Percentiles rank a stretch among this genome's conserved stretches.
These are phyloP conservation scores for Xenoacremonium recifei DNA, from an alignment of 2,329 filamentous ascomycete species.

Conservation along the genomic window DNA sequence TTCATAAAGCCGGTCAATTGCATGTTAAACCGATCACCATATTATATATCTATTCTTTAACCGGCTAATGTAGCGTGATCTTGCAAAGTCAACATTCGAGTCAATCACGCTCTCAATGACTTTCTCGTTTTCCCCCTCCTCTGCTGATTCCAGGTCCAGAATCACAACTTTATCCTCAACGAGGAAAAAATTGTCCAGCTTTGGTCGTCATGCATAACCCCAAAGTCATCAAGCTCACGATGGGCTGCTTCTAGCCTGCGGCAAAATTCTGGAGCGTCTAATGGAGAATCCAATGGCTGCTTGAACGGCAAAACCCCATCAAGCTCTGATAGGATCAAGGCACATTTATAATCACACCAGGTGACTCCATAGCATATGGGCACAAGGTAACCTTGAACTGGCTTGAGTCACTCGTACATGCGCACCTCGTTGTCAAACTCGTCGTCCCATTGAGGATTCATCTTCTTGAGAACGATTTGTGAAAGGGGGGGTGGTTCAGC, in stretches of 20 bases:
- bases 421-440: constrained; percentile 16
- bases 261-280: constrained; percentile 3
- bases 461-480: constrained; percentile 14
- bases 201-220: constrained; percentile 8
- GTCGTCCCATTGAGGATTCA: constrained; percentile 11
- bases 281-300: constrained; percentile 2
- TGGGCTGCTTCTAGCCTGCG: not conserved
- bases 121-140: not conserved
- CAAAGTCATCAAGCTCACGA: constrained; percentile 1
- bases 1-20: too few relatives aligned
- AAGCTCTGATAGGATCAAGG: constrained; percentile 12
- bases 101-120: not conserved
- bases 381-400: constrained; percentile 11
- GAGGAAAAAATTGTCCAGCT: constrained; percentile 12
- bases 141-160: constrained; percentile 8
- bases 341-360: constrained; percentile 7
- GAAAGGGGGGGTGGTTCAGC: too few relatives aligned
- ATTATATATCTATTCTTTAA: not conserved
- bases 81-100: not conserved
- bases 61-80: not conserved
- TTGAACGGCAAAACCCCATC: constrained; percentile 6
- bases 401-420: constrained; percentile 8
- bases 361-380: constrained; percentile 13
- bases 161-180: constrained; percentile 11
- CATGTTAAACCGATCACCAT: too few relatives aligned